A percentile compares a stretch with the other conserved stretches of the same genome.
Conservation (phyloP, 495 filamentous ascomycete genomes). For the Aspergillus conjunctus region DNA sequence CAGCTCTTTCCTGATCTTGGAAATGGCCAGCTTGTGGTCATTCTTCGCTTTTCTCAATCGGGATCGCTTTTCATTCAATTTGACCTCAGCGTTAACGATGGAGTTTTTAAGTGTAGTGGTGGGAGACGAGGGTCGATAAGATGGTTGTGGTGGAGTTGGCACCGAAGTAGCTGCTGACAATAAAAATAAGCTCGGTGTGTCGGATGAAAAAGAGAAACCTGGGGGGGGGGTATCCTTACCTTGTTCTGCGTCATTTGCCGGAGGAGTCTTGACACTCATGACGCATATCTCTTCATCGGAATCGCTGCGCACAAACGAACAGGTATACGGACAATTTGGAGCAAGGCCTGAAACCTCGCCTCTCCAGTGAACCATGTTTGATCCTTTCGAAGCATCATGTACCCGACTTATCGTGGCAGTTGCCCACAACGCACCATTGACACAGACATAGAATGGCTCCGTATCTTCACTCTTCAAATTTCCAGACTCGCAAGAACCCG, state of each 20-base stretch:
- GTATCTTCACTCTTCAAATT: conserved; percentile 48
- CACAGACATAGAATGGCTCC: conserved; percentile 83
- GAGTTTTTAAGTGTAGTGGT: conserved; percentile 87
- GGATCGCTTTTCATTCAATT: conserved; percentile 73
- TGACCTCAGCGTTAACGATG: conserved; percentile 76
- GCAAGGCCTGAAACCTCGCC: conserved; percentile 90
- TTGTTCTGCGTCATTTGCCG: conserved; percentile 68
- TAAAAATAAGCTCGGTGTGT: neutral
- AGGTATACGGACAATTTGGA: conserved; percentile 80
- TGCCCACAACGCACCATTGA: conserved; percentile 88
- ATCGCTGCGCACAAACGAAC: conserved; percentile 76
- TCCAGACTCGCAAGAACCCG: conserved; percentile 37
- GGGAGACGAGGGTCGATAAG: conserved; percentile 79
- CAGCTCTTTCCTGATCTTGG: conserved; percentile 75
- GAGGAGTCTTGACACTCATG: conserved; percentile 77
- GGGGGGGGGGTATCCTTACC: conserved; percentile 35
- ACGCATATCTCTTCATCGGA: conserved; percentile 74
- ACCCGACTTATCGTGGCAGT: conserved; percentile 69
- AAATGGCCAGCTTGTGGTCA: conserved; percentile 73
- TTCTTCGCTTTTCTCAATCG: conserved; percentile 75
- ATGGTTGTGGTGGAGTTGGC: conserved; percentile 54
- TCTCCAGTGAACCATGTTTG: conserved; percentile 60
- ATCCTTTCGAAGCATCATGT: conserved; percentile 52
- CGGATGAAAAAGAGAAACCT: conserved; percentile 7
- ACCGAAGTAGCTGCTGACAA: conserved; percentile 43